Percentiles rank a stretch among this genome's conserved stretches.
phyloP scores from a whole-genome alignment of 257 asterid species.

The Lithospermum erythrorhizon region DNA sequence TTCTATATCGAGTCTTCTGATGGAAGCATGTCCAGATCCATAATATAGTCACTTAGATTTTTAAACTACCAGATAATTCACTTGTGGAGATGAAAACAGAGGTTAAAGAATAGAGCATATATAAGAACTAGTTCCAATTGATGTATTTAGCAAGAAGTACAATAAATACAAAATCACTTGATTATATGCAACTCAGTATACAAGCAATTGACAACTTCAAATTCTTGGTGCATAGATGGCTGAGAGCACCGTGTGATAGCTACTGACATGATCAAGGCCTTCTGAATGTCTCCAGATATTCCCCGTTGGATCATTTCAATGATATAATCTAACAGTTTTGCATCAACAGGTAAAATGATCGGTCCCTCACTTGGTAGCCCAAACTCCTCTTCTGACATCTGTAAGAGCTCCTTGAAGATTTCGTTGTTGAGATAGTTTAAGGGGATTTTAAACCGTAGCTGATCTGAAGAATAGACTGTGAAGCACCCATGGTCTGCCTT shows the following conservation, averaged over 20 bases:
- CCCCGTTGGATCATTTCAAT: conserved; percentile 16
- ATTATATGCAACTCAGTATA: conserved; percentile 8
- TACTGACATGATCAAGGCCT: conserved; percentile 12
- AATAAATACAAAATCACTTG: no score
- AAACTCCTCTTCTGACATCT: conserved; percentile 22
- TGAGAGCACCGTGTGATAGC: conserved; percentile 12
- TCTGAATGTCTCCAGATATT: conserved; percentile 11
- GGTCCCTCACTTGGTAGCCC: conserved; percentile 21
- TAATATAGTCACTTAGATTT: not conserved
- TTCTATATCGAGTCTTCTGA: no score
- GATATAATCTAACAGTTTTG: conserved; percentile 17
- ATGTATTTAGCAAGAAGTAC: not conserved
- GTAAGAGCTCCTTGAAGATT: conserved; percentile 9
- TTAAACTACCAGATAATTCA: not conserved
- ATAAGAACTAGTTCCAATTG: not conserved
- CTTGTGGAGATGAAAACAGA: no score
- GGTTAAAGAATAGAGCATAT: not conserved
- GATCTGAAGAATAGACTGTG: conserved; percentile 6
- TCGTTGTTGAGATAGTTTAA: conserved; percentile 8
- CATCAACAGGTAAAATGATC: conserved; percentile 18
- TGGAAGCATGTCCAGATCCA: no score
- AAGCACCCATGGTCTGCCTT: conserved; percentile 11
- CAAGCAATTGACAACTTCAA: conserved; percentile 12
- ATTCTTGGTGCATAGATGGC: conserved; percentile 7
- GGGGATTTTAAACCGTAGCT: conserved; percentile 9